These are phyloP conservation scores for Lindgomyces ingoldianus DNA, from an alignment of 495 filamentous ascomycete species.

Conservation along the genomic window DNA sequence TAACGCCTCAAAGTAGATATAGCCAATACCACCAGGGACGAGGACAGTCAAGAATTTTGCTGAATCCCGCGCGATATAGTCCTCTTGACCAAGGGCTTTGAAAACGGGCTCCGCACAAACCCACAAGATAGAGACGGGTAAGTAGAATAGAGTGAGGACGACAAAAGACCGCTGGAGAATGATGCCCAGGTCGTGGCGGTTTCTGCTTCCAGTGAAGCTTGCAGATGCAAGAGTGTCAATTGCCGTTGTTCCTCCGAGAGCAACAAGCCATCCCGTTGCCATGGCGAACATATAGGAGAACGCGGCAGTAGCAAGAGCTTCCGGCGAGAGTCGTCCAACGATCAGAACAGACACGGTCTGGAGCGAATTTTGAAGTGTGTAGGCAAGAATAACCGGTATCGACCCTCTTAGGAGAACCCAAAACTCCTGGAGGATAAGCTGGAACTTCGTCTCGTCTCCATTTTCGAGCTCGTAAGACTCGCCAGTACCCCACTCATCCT, in stretches of 20 bases:
- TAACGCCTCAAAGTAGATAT: conserved; percentile 87
- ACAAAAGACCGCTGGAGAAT: conserved; percentile 79
- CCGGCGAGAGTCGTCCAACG: conserved; percentile 76
- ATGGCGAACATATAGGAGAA: conserved; percentile 96
- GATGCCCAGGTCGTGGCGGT: conserved; percentile 80
- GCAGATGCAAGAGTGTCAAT: conserved; percentile 85
- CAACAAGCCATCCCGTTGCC: conserved; percentile 88
- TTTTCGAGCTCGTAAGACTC: conserved; percentile 42
- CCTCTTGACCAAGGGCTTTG: conserved; percentile 73
- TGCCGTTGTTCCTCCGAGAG: conserved; percentile 87
- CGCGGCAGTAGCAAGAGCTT: conserved; percentile 78
- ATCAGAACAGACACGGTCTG: conserved; percentile 85
- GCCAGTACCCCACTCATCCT: conserved; percentile 33
- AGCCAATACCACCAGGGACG: conserved; percentile 83
- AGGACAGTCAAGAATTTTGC: conserved; percentile 74
- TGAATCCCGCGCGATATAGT: conserved; percentile 72
- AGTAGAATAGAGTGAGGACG: conserved; percentile 71
- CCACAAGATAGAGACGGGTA: conserved; percentile 77
- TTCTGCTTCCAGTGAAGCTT: conserved; percentile 80
- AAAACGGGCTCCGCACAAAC: conserved; percentile 76
- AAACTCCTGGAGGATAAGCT: conserved; percentile 61
- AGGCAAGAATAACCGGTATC: conserved; percentile 82
- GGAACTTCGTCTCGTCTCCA: conserved; percentile 31
- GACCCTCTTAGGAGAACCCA: conserved; percentile 67
- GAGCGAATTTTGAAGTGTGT: conserved; percentile 84